Evolutionary conservation across 768 basidiomycete genomes (phyloP).

Genomic region (Leccinum obscurum): DNA sequence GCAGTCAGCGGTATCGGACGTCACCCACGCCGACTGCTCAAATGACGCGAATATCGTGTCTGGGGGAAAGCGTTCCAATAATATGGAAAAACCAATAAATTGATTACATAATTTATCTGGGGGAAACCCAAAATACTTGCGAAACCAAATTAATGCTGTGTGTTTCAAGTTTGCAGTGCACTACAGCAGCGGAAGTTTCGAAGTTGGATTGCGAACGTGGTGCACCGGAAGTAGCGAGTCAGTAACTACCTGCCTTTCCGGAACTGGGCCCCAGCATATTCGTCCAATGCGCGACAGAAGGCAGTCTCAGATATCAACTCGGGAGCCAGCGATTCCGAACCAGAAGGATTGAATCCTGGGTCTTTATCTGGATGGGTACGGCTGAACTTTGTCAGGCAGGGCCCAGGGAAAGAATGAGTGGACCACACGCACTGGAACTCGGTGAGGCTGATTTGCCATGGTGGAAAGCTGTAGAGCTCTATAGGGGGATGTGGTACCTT

Average conservation of each 20-base stretch:
- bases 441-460: constrained; percentile 82
- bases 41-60: neutral
- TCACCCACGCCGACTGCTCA: neutral
- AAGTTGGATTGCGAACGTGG: neutral
- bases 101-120: neutral
- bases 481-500: constrained; percentile 44
- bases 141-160: neutral
- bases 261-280: constrained; percentile 73
- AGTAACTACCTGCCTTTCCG: constrained; percentile 67
- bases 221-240: constrained; percentile 6
- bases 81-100: neutral
- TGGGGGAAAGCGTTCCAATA: neutral
- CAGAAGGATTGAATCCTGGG: neutral
- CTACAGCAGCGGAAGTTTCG: neutral
- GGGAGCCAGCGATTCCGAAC: neutral
- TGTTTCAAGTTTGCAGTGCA: neutral
- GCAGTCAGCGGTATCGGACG: neutral
- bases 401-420: neutral
- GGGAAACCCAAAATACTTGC: too few relatives aligned
- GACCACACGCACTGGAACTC: constrained; percentile 66
- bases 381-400: constrained; percentile 16
- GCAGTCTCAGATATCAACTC: constrained; percentile 49
- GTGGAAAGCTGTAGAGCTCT: constrained; percentile 76
- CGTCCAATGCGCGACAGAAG: constrained; percentile 71
- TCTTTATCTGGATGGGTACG: constrained; percentile 23